phyloP scores from a whole-genome alignment of 495 filamentous ascomycete species.

The Daldinia vernicosa region DNA sequence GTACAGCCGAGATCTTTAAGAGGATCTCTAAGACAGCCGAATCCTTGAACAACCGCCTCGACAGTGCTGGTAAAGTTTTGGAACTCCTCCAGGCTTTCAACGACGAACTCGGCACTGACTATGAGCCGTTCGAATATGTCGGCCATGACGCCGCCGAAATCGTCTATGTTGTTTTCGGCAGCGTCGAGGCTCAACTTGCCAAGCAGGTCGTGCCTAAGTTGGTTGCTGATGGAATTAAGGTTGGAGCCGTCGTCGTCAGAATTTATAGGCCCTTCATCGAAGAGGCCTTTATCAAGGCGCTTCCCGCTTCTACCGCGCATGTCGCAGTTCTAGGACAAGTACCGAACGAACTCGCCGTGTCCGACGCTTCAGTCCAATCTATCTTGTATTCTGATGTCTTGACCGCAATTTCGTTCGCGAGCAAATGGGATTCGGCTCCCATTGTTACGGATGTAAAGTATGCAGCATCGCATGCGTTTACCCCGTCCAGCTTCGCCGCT shows the following conservation, averaged over 20 bases:
- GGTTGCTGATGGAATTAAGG: slow-evolving; percentile 71
- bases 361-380: slow-evolving; percentile 78
- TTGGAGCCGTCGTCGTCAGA: slow-evolving; percentile 90
- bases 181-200: slow-evolving; percentile 84
- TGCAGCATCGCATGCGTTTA: slow-evolving; percentile 79
- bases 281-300: slow-evolving; percentile 82
- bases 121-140: slow-evolving; percentile 91
- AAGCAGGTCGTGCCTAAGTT: slow-evolving; percentile 81
- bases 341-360: slow-evolving; percentile 58
- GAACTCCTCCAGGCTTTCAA: slow-evolving; percentile 85
- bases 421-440: slow-evolving; percentile 66
- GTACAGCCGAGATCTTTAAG: slow-evolving; percentile 75
- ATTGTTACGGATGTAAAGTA: slow-evolving; percentile 87
- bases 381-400: slow-evolving; percentile 89
- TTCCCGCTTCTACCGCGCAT: slow-evolving; percentile 77
- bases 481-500: slow-evolving; percentile 70
- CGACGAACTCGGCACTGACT: slow-evolving; percentile 90
- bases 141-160: slow-evolving; percentile 80
- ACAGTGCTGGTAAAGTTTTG: slow-evolving; percentile 75
- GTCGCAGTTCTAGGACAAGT: slow-evolving; percentile 76
- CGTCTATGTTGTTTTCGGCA: slow-evolving; percentile 92
- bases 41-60: slow-evolving; percentile 73
- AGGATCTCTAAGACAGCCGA: slow-evolving; percentile 67
- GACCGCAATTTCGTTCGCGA: slow-evolving; percentile 80
- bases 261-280: slow-evolving; percentile 95